Conservation (phyloP, 2,329 filamentous ascomycete species). For the Juglanconis sp. region DNA sequence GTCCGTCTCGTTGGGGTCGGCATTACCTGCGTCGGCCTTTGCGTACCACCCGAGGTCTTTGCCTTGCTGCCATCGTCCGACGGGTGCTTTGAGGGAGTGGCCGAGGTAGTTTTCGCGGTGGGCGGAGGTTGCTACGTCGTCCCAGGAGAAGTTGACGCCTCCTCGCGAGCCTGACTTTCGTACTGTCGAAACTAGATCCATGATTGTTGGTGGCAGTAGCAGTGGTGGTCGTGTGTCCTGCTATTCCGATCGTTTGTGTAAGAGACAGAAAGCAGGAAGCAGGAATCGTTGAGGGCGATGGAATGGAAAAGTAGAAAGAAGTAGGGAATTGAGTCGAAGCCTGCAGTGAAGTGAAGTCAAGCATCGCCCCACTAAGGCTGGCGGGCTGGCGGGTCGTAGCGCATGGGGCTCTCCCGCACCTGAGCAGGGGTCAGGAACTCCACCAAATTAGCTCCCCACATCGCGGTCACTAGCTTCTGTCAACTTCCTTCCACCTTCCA, state of each 20-base stretch:
- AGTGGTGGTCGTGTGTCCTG: not conserved
- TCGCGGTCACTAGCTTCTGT: not conserved
- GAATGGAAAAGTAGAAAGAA: not conserved
- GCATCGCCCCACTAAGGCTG: not conserved
- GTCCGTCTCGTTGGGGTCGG: slow-evolving; percentile 52
- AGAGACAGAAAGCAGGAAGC: not conserved
- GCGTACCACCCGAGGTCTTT: slow-evolving; percentile 65
- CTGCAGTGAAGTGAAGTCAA: not conserved
- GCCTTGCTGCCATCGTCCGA: slow-evolving; percentile 86
- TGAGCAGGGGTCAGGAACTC: too few species aligned
- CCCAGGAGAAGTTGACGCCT: slow-evolving; percentile 95
- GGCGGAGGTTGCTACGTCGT: slow-evolving; percentile 79
- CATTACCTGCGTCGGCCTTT: slow-evolving; percentile 46
- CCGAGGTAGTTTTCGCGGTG: slow-evolving; percentile 90
- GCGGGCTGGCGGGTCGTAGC: not conserved
- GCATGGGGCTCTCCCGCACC: not conserved
- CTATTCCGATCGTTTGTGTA: not conserved
- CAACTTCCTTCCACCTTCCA: not conserved
- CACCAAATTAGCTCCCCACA: not conserved
- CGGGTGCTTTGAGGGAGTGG: slow-evolving; percentile 86
- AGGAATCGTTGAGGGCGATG: not conserved
- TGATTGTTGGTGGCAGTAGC: slow-evolving; percentile 32
- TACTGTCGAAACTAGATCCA: slow-evolving; percentile 92
- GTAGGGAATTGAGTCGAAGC: not conserved
- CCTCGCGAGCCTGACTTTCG: slow-evolving; percentile 89